Percentiles rank a stretch among this genome's conserved stretches.
These are phyloP conservation scores for Scutellaria barbata DNA, from an alignment of 257 asterid genomes.

Conservation along the genomic window DNA sequence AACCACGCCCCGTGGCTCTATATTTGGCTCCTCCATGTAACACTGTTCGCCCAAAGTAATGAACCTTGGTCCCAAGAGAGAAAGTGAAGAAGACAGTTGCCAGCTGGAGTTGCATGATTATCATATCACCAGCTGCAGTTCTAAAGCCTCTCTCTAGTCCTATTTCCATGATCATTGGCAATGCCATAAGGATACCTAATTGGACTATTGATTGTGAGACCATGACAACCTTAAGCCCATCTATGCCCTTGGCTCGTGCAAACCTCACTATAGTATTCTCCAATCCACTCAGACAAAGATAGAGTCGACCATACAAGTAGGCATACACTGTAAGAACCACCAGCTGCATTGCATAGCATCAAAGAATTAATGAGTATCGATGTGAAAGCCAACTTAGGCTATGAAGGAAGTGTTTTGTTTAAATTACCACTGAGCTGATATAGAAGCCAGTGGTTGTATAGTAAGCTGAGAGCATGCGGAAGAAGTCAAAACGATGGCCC, in stretches of 20 bases:
- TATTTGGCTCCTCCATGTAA: constrained; percentile 95
- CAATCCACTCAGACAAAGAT: constrained; percentile 87
- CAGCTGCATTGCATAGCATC: constrained; percentile 59
- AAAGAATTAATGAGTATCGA: too few relatives aligned
- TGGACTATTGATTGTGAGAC: constrained; percentile 92
- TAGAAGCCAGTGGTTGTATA: constrained; percentile 91
- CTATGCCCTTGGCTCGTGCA: constrained; percentile 70
- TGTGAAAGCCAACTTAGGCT: too few relatives aligned
- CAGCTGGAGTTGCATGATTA: constrained; percentile 91
- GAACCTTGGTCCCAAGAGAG: constrained; percentile 93
- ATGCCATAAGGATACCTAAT: constrained; percentile 80
- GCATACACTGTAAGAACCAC: constrained; percentile 91
- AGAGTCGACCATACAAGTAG: constrained; percentile 81
- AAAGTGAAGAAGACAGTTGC: constrained; percentile 93
- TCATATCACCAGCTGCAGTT: constrained; percentile 78
- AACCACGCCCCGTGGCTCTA: constrained; percentile 99
- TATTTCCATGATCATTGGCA: constrained; percentile 98
- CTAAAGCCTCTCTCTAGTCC: constrained; percentile 94
- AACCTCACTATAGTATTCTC: constrained; percentile 71
- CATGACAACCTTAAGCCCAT: constrained; percentile 80
- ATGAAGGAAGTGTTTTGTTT: too few relatives aligned
- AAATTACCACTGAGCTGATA: constrained; percentile 86
- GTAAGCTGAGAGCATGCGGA: constrained; percentile 90
- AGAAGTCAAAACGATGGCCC: constrained; percentile 97
- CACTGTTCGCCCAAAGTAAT: constrained; percentile 90